Percentiles rank a stretch among this genome's conserved stretches.
These are phyloP conservation scores for Sarcomyxa edulis DNA, from an alignment of 768 basidiomycete genomes.

Conservation along the genomic window DNA sequence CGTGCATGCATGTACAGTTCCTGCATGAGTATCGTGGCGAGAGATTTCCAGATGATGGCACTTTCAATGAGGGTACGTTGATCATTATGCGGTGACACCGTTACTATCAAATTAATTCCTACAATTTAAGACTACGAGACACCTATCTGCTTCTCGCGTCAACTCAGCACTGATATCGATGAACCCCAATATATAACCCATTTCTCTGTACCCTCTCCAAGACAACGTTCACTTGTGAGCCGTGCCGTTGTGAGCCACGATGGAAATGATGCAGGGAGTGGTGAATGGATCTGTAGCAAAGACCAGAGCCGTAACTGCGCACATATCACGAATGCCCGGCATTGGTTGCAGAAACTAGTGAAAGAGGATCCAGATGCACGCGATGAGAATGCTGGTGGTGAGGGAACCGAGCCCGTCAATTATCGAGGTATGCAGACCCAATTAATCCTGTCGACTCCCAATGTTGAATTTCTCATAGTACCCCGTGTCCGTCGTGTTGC, in stretches of 20 bases:
- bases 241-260: slow-evolving; percentile 4
- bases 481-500: slow-evolving; percentile 1
- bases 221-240: slow-evolving; percentile 1
- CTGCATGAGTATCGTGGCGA: slow-evolving; percentile 2
- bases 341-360: slow-evolving; percentile 7
- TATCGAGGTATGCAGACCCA: no score
- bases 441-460: no score
- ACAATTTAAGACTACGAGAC: no score
- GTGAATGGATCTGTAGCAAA: slow-evolving; percentile 8
- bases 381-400: no score
- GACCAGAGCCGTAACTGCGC: slow-evolving; percentile 4
- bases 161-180: slow-evolving; percentile 4
- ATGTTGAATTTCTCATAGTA: no score
- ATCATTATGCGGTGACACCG: neutral
- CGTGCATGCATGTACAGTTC: slow-evolving; percentile 7
- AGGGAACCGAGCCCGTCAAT: no score
- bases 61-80: slow-evolving; percentile 2
- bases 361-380: slow-evolving; percentile 3
- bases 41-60: slow-evolving; percentile 6
- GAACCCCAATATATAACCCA: slow-evolving; percentile 2
- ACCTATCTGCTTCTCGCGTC: slow-evolving; percentile 8
- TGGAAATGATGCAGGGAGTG: slow-evolving; percentile 6
- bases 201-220: slow-evolving; percentile 7
- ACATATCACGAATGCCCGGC: slow-evolving; percentile 9
- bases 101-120: neutral